These are phyloP conservation scores for Aspergillus taichungensis DNA, from an alignment of 495 filamentous ascomycete species.

Conservation along the genomic window DNA sequence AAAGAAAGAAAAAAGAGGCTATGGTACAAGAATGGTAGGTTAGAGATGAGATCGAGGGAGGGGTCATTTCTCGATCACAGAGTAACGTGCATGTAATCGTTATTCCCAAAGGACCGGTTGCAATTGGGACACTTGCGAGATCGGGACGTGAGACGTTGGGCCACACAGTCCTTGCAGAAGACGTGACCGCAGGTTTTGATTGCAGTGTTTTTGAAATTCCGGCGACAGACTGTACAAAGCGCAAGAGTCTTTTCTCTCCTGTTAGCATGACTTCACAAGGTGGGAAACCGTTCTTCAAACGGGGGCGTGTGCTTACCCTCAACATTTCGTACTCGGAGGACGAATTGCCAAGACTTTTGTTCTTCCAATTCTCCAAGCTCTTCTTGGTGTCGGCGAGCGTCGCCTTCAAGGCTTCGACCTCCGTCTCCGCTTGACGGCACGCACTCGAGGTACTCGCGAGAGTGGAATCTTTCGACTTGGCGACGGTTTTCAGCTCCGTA, in stretches of 20 bases:
- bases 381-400: slow-evolving; percentile 66
- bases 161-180: slow-evolving; percentile 84
- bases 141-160: slow-evolving; percentile 75
- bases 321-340: slow-evolving; percentile 75
- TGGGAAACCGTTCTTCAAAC: not conserved
- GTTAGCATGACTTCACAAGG: slow-evolving; percentile 25
- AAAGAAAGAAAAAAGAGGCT: slow-evolving; percentile 15
- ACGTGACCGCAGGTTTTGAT: slow-evolving; percentile 94
- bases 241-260: slow-evolving; percentile 61
- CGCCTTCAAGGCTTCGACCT: slow-evolving; percentile 64
- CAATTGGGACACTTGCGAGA: slow-evolving; percentile 94
- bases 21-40: slow-evolving; percentile 30
- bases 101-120: slow-evolving; percentile 78
- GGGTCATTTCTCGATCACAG: slow-evolving; percentile 24
- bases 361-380: slow-evolving; percentile 72
- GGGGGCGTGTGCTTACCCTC: slow-evolving; percentile 50
- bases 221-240: slow-evolving; percentile 81
- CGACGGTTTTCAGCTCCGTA: slow-evolving; percentile 58
- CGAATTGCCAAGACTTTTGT: slow-evolving; percentile 67
- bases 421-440: slow-evolving; percentile 62
- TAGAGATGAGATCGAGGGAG: slow-evolving; percentile 4
- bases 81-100: slow-evolving; percentile 68
- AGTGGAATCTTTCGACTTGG: slow-evolving; percentile 64
- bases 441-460: slow-evolving; percentile 42
- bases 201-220: slow-evolving; percentile 86